Base-by-base conservation (phyloP, 2,329 filamentous ascomycete genomes). In the Ceratocystiopsis brevicomis region DNA sequence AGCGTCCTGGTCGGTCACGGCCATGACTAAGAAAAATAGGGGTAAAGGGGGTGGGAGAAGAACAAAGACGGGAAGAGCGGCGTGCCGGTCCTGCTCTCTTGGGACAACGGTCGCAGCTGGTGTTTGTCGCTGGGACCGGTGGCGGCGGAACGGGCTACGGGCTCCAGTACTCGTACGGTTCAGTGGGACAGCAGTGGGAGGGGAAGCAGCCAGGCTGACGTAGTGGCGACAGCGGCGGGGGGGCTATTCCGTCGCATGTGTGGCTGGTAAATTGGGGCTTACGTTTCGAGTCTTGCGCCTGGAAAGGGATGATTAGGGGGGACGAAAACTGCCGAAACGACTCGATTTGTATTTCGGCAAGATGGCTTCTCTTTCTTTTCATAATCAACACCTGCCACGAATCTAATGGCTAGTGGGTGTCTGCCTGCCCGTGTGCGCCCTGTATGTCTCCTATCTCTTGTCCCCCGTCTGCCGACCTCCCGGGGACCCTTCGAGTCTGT, bases 1-100 rank as follows among this genome's bases (percentile, higher is more conserved):
- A 61, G 81, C 79, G 61, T 83, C 79, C 54, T 68, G 64, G 53
- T 71, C 67, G 50, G 67, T 64, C 53, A 65, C 64, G 48, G 65
- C 60, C 64, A 66, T 65, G 38, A 40, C 46, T 39, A 21, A 30
- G 15, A 14, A 13, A 11, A 6, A 12, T n/a, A 17, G 6, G 19
- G 30, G 14, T 37, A 33, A 32, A 25, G n/a, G 8, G 18, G n/a
- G 36, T n/a, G 17, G 18, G 11, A 14, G 12, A 14, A 38, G 17
- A 16, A 16, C 8, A 17, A 18, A 42, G 36, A 41, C 41, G 18
- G 42, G 36, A 38, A 16, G 37, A 10, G 25, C 25, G 25, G 25
- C 6, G 6, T 30, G 6, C 6, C 25, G 6, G 25, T 30, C 25
- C 25, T 30, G 25, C 25, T 30, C 25, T 30, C 25, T 30, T 30